These are phyloP conservation scores for Coemansia sp. DNA, from an alignment of 192 early-diverging fungal genomes.

Conservation along the genomic window DNA sequence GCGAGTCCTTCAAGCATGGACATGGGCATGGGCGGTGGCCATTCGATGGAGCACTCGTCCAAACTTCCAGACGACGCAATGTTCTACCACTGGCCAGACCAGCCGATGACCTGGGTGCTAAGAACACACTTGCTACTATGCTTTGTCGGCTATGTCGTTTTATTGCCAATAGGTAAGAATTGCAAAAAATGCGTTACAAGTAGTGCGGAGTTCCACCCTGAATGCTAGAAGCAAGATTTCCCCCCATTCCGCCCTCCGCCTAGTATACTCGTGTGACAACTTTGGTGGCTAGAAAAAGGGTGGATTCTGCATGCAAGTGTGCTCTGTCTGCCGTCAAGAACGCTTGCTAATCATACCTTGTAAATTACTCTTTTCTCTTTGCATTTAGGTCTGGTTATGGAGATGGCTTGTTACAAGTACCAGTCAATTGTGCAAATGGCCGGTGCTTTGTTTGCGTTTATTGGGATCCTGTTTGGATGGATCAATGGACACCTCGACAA, in stretches of 20 bases:
- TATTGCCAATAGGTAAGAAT: constrained; percentile 50
- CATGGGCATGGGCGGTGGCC: constrained; percentile 6
- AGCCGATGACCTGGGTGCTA: constrained; percentile 51
- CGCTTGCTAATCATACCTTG: not conserved
- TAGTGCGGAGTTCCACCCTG: not conserved
- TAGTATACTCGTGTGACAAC: not conserved
- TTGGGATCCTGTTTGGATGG: constrained; percentile 65
- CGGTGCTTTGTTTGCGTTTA: constrained; percentile 48
- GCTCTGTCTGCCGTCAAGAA: not conserved
- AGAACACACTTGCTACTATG: constrained; percentile 37
- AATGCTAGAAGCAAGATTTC: not conserved
- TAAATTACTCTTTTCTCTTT: not conserved
- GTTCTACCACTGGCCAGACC: constrained; percentile 38
- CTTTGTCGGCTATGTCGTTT: constrained; percentile 28
- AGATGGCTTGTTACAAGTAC: constrained; percentile 52
- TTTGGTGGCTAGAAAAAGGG: not conserved
- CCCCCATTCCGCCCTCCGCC: not conserved
- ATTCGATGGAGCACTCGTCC: constrained; percentile 8
- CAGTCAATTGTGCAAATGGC: constrained; percentile 59
- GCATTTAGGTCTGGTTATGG: constrained; percentile 58
- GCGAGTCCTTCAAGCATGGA: not conserved
- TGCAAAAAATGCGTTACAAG: not conserved
- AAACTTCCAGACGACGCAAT: constrained; percentile 40
- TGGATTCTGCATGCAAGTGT: not conserved
- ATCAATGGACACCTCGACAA: constrained; percentile 56